Conservation (phyloP, 2,329 filamentous ascomycete genomes). For the Xylaria sp. region DNA sequence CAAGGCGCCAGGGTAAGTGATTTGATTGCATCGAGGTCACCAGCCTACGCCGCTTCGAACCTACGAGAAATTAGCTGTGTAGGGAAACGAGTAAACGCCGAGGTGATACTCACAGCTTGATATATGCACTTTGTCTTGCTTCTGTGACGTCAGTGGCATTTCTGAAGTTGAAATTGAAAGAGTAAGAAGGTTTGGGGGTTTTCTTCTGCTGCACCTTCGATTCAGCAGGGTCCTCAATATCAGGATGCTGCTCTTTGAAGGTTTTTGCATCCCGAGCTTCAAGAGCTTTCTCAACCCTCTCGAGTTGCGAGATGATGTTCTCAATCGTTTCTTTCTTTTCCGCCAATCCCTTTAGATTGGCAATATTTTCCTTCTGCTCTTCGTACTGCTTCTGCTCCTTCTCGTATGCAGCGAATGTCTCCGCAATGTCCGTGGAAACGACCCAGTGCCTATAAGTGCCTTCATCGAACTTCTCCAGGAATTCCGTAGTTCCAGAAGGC, state of each 20-base stretch:
- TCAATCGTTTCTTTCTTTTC: constrained; percentile 62
- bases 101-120: constrained; percentile 57
- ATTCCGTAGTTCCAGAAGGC: constrained; percentile 49
- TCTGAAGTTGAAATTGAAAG: constrained; percentile 54
- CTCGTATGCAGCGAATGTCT: constrained; percentile 39
- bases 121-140: constrained; percentile 59
- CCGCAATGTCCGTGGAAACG: constrained; percentile 44
- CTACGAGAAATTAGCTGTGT: constrained; percentile 42
- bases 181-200: constrained; percentile 44
- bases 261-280: constrained; percentile 65
- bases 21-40: constrained; percentile 69
- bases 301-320: constrained; percentile 53
- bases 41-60: constrained; percentile 74
- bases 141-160: constrained; percentile 59
- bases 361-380: constrained; percentile 38
- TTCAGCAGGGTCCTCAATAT: constrained; percentile 39
- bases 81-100: neutral
- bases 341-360: constrained; percentile 34
- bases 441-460: constrained; percentile 65
- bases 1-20: constrained; percentile 63
- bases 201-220: constrained; percentile 9
- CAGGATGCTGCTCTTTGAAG: constrained; percentile 66
- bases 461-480: constrained; percentile 51
- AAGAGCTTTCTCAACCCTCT: constrained; percentile 58
- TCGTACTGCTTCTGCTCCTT: constrained; percentile 40